These are phyloP conservation scores for Sporothrix pallida DNA, from an alignment of 2,329 filamentous ascomycete genomes.

Conservation along the genomic window DNA sequence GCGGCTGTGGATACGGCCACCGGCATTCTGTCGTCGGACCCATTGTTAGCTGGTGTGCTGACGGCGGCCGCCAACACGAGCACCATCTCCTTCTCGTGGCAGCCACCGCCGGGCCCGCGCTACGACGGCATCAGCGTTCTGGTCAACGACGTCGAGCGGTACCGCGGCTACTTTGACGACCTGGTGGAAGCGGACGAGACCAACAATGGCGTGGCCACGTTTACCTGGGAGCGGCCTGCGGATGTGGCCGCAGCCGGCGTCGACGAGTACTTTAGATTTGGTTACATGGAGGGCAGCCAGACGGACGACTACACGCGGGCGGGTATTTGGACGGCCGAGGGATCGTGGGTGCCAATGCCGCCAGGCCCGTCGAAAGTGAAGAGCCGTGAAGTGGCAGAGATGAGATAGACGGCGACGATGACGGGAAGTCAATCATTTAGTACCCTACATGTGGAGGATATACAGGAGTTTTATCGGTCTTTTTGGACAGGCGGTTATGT, in stretches of 20 bases:
- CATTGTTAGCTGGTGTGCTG: neutral
- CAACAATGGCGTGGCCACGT: conserved; percentile 14
- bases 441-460: neutral
- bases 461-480: neutral
- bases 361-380: conserved; percentile 62
- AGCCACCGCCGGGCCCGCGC: conserved; percentile 52
- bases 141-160: conserved; percentile 85
- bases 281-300: conserved; percentile 68
- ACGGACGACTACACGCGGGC: conserved; percentile 77
- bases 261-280: conserved; percentile 80
- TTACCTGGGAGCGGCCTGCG: conserved; percentile 34
- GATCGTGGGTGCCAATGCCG: conserved; percentile 70
- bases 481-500: neutral
- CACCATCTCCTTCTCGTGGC: conserved; percentile 68
- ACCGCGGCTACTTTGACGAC: conserved; percentile 68
- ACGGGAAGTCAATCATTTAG: neutral
- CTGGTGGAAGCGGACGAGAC: conserved; percentile 43
- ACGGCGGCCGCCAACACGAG: conserved; percentile 54
- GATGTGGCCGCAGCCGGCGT: conserved; percentile 46
- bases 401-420: neutral
- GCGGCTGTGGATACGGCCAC: neutral
- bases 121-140: conserved; percentile 80
- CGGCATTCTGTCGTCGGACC: neutral
- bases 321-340: conserved; percentile 69
- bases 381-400: conserved; percentile 37